A percentile compares a stretch with the other conserved stretches of the same genome.
Conservation (phyloP, 2,329 filamentous ascomycete species). For the Fusarium gaditjirri region DNA sequence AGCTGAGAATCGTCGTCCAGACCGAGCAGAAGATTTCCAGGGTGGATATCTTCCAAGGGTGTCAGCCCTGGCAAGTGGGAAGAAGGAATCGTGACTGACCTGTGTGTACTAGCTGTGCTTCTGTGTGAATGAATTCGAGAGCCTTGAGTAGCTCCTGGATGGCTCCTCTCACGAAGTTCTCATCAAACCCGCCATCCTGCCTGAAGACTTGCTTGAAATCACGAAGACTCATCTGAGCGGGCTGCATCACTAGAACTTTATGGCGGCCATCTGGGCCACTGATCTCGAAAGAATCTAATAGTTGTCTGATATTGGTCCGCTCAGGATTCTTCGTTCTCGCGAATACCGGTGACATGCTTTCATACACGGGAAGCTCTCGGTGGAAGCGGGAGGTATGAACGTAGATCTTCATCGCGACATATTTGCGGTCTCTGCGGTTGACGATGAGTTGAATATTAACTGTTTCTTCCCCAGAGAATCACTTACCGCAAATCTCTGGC, state of each 20-base stretch:
- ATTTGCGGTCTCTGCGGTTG: constrained; percentile 38
- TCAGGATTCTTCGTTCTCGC: background rate
- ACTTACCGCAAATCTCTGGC: constrained; percentile 38
- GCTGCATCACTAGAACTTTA: constrained; percentile 36
- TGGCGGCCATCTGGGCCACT: constrained; percentile 36
- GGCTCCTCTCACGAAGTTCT: constrained; percentile 46
- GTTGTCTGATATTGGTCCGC: constrained; percentile 29
- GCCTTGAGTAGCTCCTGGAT: constrained; percentile 46
- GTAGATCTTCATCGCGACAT: constrained; percentile 49
- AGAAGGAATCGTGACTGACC: constrained; percentile 32
- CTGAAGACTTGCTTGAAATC: constrained; percentile 48
- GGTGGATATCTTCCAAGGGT: constrained; percentile 39
- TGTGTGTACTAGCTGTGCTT: constrained; percentile 48
- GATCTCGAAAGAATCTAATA: constrained; percentile 38
- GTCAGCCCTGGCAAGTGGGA: background rate
- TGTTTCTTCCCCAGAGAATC: accelerated
- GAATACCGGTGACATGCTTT: background rate
- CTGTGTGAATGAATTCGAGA: constrained; percentile 50
- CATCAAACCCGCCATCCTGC: constrained; percentile 32
- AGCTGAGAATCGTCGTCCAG: constrained; percentile 37
- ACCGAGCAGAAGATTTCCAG: constrained; percentile 42
- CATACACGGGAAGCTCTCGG: constrained; percentile 33
- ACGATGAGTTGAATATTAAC: accelerated
- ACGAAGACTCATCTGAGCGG: constrained; percentile 46
- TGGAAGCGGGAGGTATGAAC: constrained; percentile 39